Evolutionary conservation across 306 rosid species (phyloP).

Genomic region (Spatholobus suberectus): DNA sequence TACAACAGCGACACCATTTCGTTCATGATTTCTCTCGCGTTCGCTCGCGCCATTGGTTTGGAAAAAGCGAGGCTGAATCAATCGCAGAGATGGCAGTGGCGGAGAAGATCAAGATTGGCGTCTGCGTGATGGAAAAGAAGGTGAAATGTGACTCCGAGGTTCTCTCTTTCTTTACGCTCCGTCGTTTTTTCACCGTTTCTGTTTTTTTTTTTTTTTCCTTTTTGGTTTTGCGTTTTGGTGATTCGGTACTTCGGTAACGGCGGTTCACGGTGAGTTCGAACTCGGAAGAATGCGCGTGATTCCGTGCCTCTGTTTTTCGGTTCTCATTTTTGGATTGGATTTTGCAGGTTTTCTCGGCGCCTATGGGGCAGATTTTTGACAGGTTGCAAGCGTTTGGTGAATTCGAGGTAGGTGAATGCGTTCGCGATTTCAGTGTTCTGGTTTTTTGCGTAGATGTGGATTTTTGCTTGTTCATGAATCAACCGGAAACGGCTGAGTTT

Average conservation of each 20-base stretch:
- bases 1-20: constrained; percentile 1
- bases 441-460: constrained; percentile 16
- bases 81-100: constrained; percentile 33
- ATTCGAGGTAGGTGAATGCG: constrained; percentile 71
- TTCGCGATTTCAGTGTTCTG: constrained; percentile 8
- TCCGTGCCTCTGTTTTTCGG: constrained; percentile 31
- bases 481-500: not conserved
- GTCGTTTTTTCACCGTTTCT: not conserved
- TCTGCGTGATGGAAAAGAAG: constrained; percentile 99
- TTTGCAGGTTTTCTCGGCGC: constrained; percentile 83
- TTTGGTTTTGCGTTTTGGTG: not conserved
- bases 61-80: not conserved
- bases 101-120: constrained; percentile 73
- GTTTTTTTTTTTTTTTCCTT: not conserved
- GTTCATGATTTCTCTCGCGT: constrained; percentile 13
- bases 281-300: constrained; percentile 30
- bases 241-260: constrained; percentile 18
- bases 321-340: constrained; percentile 35
- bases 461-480: constrained; percentile 12
- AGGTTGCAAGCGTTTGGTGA: constrained; percentile 90
- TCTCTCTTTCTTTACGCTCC: constrained; percentile 49
- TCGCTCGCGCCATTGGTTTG: constrained; percentile 38
- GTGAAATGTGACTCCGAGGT: constrained; percentile 94
- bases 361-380: constrained; percentile 92
- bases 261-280: constrained; percentile 24